Conservation (phyloP, 2,329 filamentous ascomycete genomes). For the Eutypa lata region DNA sequence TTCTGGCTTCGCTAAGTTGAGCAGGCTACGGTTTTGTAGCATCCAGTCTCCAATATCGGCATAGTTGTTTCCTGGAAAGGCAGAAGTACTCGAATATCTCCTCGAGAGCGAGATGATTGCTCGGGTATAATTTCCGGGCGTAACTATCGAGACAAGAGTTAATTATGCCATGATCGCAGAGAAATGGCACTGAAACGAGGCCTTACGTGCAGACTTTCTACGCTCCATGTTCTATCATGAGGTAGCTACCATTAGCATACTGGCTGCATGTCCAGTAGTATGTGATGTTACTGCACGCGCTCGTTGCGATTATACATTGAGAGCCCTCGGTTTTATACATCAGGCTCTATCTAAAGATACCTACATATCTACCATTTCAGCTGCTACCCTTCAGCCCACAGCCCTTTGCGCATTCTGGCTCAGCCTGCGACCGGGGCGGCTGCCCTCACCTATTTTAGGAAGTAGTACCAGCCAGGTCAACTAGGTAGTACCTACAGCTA, state of each 20-base stretch:
- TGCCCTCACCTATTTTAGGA: too few species aligned
- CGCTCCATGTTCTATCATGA: neutral
- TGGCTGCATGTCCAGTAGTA: neutral
- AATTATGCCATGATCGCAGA: neutral
- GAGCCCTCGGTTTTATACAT: too few species aligned
- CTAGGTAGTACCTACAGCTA: too few species aligned
- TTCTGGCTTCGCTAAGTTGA: conserved; percentile 1
- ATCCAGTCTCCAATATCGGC: conserved; percentile 5
- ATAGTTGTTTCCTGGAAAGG: conserved; percentile 8
- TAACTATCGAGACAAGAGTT: neutral
- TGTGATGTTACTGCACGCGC: too few species aligned
- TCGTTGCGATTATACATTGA: too few species aligned
- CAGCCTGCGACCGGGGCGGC: too few species aligned
- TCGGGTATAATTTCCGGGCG: neutral
- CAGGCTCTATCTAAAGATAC: too few species aligned
- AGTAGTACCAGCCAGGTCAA: too few species aligned
- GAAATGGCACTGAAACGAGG: neutral
- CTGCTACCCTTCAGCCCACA: too few species aligned
- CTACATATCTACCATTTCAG: too few species aligned
- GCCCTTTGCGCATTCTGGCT: too few species aligned
- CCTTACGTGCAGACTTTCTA: neutral
- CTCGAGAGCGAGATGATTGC: conserved; percentile 6
- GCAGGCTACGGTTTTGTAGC: conserved; percentile 6
- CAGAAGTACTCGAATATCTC: conserved; percentile 4
- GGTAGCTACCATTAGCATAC: neutral